These are phyloP conservation scores for Fusarium sarcochroum DNA, from an alignment of 2,329 filamentous ascomycete genomes.

Conservation along the genomic window DNA sequence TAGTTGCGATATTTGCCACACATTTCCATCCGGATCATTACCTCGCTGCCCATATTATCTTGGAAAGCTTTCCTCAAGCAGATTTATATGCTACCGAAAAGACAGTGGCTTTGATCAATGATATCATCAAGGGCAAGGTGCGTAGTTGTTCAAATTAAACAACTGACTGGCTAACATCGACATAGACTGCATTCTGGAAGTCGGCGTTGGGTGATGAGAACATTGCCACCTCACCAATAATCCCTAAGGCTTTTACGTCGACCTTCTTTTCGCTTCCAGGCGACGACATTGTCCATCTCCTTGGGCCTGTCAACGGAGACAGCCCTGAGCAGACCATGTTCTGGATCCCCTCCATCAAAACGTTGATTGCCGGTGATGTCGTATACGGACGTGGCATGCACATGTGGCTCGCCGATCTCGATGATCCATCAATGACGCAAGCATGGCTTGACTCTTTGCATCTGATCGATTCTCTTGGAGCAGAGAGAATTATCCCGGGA, in stretches of 20 bases:
- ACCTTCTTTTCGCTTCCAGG: neutral
- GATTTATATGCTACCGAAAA: neutral
- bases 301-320: conserved; percentile 1
- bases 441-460: neutral
- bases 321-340: conserved; percentile 2
- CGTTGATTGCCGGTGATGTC: neutral
- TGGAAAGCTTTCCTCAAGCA: neutral
- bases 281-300: neutral
- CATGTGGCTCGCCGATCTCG: neutral
- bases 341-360: neutral
- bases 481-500: neutral
- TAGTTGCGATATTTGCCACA: neutral
- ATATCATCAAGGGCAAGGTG: neutral
- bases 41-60: neutral
- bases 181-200: neutral
- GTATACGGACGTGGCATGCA: neutral
- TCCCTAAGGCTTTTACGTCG: neutral
- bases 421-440: neutral
- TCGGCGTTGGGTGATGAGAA: neutral
- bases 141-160: neutral
- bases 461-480: neutral
- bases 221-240: neutral
- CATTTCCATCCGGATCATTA: conserved; percentile 8
- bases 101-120: neutral
- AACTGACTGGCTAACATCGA: neutral